These are phyloP conservation scores for Tolypocladium tundrense DNA, from an alignment of 2,329 filamentous ascomycete species.

Conservation along the genomic window DNA sequence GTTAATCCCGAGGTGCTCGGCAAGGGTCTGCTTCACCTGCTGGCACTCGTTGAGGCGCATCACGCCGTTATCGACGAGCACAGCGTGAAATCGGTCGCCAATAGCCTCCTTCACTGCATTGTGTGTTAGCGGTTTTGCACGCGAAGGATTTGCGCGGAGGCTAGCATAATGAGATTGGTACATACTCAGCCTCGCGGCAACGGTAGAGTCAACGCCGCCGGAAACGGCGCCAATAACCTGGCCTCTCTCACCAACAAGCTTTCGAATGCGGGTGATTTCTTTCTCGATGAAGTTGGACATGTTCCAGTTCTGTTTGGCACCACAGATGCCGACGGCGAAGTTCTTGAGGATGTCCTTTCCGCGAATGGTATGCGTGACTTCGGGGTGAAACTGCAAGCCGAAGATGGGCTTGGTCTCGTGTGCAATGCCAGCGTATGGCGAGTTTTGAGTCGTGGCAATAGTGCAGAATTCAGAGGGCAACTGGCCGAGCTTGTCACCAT, in stretches of 20 bases:
- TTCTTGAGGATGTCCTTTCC: constrained; percentile 67
- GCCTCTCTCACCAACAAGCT: constrained; percentile 68
- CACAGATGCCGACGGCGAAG: constrained; percentile 77
- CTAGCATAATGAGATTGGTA: neutral
- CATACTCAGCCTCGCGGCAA: constrained; percentile 59
- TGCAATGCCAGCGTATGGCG: constrained; percentile 70
- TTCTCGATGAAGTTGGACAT: constrained; percentile 77
- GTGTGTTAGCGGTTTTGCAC: neutral
- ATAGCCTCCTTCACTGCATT: constrained; percentile 68
- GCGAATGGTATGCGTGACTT: constrained; percentile 46
- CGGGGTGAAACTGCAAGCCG: constrained; percentile 76
- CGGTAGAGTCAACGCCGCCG: constrained; percentile 84
- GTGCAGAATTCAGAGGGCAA: constrained; percentile 64
- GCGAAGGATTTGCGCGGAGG: neutral
- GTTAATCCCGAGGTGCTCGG: constrained; percentile 76
- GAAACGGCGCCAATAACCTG: constrained; percentile 59
- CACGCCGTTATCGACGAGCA: constrained; percentile 70
- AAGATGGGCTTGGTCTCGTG: constrained; percentile 59
- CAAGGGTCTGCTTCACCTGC: constrained; percentile 70
- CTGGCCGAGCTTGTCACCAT: constrained; percentile 72
- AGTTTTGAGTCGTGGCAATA: constrained; percentile 67
- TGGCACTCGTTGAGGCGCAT: constrained; percentile 80
- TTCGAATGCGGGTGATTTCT: constrained; percentile 71
- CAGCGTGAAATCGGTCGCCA: constrained; percentile 45
- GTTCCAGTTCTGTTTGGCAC: constrained; percentile 65